A percentile compares a stretch with the other conserved stretches of the same genome.
Evolutionary conservation across 106 monocot species (phyloP).

Genomic region (Amphibolis antarctica): DNA sequence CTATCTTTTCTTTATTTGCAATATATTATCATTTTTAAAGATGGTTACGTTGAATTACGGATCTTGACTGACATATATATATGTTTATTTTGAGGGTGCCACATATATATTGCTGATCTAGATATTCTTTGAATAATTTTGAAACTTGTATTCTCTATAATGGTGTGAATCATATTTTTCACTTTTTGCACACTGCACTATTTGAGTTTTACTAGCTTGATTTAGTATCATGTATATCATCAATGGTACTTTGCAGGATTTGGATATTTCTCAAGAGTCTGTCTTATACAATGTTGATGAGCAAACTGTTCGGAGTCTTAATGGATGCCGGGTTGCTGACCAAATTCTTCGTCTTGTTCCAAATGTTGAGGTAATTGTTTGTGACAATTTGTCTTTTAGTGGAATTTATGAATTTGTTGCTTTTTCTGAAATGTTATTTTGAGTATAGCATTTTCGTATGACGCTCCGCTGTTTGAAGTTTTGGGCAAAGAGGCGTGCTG

Average conservation of each 20-base stretch:
- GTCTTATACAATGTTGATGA: slow-evolving; percentile 85
- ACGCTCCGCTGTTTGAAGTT: slow-evolving; percentile 80
- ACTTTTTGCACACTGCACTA: too few species aligned
- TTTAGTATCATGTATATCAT: too few species aligned
- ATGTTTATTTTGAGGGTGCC: too few species aligned
- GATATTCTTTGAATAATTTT: too few species aligned
- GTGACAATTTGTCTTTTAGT: background rate
- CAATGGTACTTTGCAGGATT: slow-evolving; percentile 42
- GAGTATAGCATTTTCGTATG: slow-evolving; percentile 67
- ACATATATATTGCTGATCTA: too few species aligned
- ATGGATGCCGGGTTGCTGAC: slow-evolving; percentile 97
- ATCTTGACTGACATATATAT: too few species aligned
- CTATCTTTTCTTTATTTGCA: too few species aligned
- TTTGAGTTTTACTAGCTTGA: too few species aligned
- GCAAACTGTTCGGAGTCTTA: slow-evolving; percentile 83
- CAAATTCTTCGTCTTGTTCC: slow-evolving; percentile 96
- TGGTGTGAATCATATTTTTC: too few species aligned
- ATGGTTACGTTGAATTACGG: too few species aligned
- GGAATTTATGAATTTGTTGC: background rate
- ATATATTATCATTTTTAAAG: too few species aligned
- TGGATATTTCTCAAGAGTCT: slow-evolving; percentile 86
- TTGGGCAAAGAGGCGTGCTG: slow-evolving; percentile 92
- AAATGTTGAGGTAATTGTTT: slow-evolving; percentile 48
- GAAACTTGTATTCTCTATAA: too few species aligned
- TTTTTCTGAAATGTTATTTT: slow-evolving; percentile 9